Conservation (phyloP, 306 rosid species). For the Pyrus bretschneideri region DNA sequence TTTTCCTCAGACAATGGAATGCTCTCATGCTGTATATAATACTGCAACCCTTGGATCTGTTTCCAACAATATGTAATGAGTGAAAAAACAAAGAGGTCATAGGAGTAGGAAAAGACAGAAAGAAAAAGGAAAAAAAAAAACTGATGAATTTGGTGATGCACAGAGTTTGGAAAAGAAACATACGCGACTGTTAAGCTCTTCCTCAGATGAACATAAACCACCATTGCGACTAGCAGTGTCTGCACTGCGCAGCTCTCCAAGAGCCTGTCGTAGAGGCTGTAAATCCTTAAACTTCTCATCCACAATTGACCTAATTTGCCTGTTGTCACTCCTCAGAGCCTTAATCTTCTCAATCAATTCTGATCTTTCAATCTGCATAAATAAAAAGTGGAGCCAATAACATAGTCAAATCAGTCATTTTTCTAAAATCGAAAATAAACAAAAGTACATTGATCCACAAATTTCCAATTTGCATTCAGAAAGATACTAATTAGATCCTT, state of each 20-base stretch:
- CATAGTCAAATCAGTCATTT: background rate
- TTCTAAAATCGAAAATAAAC: background rate
- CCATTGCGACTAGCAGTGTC: slow-evolving; percentile 51
- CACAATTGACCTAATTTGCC: slow-evolving; percentile 52
- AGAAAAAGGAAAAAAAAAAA: background rate
- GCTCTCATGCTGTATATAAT: slow-evolving; percentile 94
- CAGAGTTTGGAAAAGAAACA: slow-evolving; percentile 20
- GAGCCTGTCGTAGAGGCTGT: slow-evolving; percentile 80
- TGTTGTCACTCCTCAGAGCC: slow-evolving; percentile 61
- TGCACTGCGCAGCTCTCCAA: slow-evolving; percentile 78
- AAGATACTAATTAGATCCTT: background rate
- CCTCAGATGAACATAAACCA: slow-evolving; percentile 87
- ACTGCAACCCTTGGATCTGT: slow-evolving; percentile 74
- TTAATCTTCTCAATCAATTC: slow-evolving; percentile 75
- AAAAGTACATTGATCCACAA: background rate
- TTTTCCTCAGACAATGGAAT: slow-evolving; percentile 86
- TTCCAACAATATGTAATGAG: slow-evolving; percentile 18
- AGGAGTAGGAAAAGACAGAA: background rate
- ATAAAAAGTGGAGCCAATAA: background rate
- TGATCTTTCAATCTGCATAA: slow-evolving; percentile 55
- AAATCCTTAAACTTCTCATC: slow-evolving; percentile 82
- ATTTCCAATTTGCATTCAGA: background rate
- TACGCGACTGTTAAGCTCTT: slow-evolving; percentile 72
- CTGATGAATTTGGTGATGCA: slow-evolving; percentile 7
- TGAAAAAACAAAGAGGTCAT: slow-evolving; percentile 6